Evolutionary conservation across 495 filamentous ascomycete species (phyloP), one percentile per base, ranked within the genome.

Genomic region (Penicillium arizonense): DNA sequence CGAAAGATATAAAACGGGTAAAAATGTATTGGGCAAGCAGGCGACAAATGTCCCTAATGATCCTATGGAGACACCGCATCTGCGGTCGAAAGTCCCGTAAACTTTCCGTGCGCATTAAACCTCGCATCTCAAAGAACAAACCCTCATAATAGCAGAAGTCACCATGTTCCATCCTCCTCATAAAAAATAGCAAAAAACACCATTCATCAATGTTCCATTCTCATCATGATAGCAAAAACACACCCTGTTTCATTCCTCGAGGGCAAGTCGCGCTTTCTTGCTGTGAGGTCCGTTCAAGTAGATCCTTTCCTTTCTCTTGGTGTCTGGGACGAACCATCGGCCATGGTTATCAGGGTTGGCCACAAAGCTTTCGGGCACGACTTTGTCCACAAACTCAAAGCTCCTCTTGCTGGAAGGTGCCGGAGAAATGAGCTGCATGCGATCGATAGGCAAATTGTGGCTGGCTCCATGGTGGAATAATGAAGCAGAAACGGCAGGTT

Each of bases 271-370:
- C 16, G 39, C 16, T 21, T 41, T 35, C 21, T 50, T 58, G 18
- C 50, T 52, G 45, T 52, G 48, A 16, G 60, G 50, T 4, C 36
- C 57, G 47, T 61, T 66, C 37, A 70, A 38, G 38, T 64, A 66
- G 5, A 24, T 13, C n/a, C 53, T 26, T 3, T 7, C 7, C 8
- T 30, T 30, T 9, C 9, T 7, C 5, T 30, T 30, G 28, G 28
- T 2, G 4, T 30, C 9, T 30, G 28, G 28, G 2, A 30, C 8
- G 28, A 30, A 30, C 52, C 56, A 70, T 20, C 63, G 53, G 36
- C 41, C 59, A 42, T 66, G 62, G 16, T 66, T 70, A 9, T 63
- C 51, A 3, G 65, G 65, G 24, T 70, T 68, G 36, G 56, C 56
- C 14, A 57, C 47, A 39, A 68, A 68, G 4, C 47, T 20, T n/a